Base-by-base conservation (phyloP, 2,329 filamentous ascomycete species). In the Phoma sp. region DNA sequence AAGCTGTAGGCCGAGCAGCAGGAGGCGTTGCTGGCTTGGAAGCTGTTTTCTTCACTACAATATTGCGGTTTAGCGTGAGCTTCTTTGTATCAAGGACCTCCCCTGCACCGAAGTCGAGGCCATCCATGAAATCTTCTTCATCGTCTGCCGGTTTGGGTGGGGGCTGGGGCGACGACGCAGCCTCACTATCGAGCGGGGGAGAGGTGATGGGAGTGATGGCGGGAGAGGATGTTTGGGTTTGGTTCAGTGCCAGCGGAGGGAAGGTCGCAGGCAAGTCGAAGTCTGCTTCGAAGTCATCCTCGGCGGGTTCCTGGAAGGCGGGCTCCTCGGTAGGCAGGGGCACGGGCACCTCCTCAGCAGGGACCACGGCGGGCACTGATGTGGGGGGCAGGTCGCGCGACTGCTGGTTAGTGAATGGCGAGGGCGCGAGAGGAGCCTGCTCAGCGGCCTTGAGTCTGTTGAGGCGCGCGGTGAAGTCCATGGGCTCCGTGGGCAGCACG, bases 41-140 rank as follows among this genome's bases (percentile, higher is more conserved):
- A 40, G 74, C 74, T 22, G 85, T 79, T 60, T 87, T 84, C 75
- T 96, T 96, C 66, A 96, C 83, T 72, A 93, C 93, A 61, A 99
- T 85, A 71, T 99, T 97, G 59, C 90, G 91, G 73, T 98, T 95
- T 14, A 96, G 80, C 0, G 89, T 93, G 38, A 91, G 82, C 74
- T 93, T 96, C 53, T 83, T 86, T 2, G 89, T 85, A 67, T 91
- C 87, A 67, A 98, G 91, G 13, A 91, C 83, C 60, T 93, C 89
- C 5, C 88, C 91, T 64, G 91, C 87, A 32, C 90, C 92, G 69
- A 98, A 84, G 52, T 98, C 95, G 55, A 99, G 84, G 36, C 89
- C 93, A 24, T 89, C 84, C 49, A 96, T 84, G 71, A 96, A 91
- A 70, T 97, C 92, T 42, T 96, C 91, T 18, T 75, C 71, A n/a